Base-by-base conservation (phyloP, 306 rosid genomes). In the Trichosanthes truncata region DNA sequence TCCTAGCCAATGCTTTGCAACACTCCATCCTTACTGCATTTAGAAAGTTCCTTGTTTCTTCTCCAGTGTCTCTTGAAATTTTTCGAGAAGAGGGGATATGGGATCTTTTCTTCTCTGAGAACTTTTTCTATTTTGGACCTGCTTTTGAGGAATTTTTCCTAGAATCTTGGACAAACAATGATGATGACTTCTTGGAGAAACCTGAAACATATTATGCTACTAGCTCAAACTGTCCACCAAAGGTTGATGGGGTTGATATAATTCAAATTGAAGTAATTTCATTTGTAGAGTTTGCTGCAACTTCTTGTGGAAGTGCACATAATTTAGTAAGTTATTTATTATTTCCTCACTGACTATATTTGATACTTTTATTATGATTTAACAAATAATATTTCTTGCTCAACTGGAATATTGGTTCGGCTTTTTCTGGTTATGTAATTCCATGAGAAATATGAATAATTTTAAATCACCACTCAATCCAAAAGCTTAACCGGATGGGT, bases 101-200 rank as follows among this genome's bases (percentile, higher is more conserved):
- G 97, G 96, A 93, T 84, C 97, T 95, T 79, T 78, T 95, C 69
- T 93, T 95, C 85, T 95, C 99, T 18, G 97, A 95, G 74, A 88
- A 86, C 72, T 89, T 95, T 89, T 95, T 93, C 87, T 90, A 93
- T 77, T 95, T 87, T 76, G 90, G 86, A 82, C 81, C 86, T 55
- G 77, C 90, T 80, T 83, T 85, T 13, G 93, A 88, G 78, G 89
- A 85, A 61, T 56, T 80, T 82, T 81, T 81, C 78, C 84, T 79
- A 67, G 92, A 80, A 65, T 82, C 51, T 82, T 80, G 71, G 86
- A 80, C 80, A 36, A 41, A 71, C 56, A 40, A 68, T 63, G 38
- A 51, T 73, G 88, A 82, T 15, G 81, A 65, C 73, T 79, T 81
- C 71, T 78, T 48, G 36, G 78, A 81, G 82, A 87, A 82, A 79